Evolutionary conservation across 345 rosid genomes (phyloP), one percentile per base, ranked within the genome.

Genomic region (Carallia pectinifolia): DNA sequence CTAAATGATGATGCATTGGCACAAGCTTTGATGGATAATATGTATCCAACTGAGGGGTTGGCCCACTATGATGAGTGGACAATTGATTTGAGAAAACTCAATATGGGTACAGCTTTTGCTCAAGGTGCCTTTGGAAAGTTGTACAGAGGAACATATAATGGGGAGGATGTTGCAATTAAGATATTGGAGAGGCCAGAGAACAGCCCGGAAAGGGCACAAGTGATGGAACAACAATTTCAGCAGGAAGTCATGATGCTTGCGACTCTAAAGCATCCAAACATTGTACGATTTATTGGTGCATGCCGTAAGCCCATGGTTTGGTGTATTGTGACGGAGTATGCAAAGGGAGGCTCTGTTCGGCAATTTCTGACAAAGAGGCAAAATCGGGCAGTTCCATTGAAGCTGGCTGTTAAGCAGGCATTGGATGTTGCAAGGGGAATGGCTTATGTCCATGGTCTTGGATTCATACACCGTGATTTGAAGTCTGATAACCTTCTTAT

Each of bases 91-190:
- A 82, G 85, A 68, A 87, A 79, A 56, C 92, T 87, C 60, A 81
- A 76, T 55, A 87, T 85, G 86, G 92, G 92, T n/a, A 77, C 84
- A 18, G 85, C 92, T 68, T 87, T 87, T 84, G 92, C 92, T 4
- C 89, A 87, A 79, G 92, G 89, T 34, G 89, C 92, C 48, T 87
- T 85, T 81, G 92, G 92, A 44, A 87, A 85, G 75, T 72, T 87
- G 33, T 87, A 87, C 48, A 73, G 83, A 73, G 79, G 79, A 27
- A 75, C 71, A 29, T 75, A 75, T 40, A 75, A 65, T 39, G 74
- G 79, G 44, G 79, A 75, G 61, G 74, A 75, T 52, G 74, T 75
- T 69, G 79, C 79, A 13, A 65, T 75, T 36, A 75, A 75, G 74
- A 69, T 75, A 48, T 65, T 75, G 61, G 79, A 75, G 79, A 75